Percentiles rank a stretch among this genome's conserved stretches.
These are phyloP conservation scores for Fagopyrum homotropicum DNA, from an alignment of 148 eudicot genomes.

Conservation along the genomic window DNA sequence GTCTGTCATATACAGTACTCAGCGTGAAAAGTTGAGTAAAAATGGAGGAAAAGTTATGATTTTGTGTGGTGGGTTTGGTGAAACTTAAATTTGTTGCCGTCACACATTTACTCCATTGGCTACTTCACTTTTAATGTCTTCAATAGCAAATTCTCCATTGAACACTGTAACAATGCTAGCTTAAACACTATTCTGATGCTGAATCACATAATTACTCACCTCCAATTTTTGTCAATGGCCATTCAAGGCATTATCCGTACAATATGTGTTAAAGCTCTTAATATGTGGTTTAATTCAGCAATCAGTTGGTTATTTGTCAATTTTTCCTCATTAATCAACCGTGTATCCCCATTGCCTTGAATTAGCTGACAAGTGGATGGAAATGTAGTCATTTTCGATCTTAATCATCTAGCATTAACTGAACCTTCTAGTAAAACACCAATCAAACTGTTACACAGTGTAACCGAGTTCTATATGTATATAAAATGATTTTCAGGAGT, in stretches of 20 bases:
- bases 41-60: neutral
- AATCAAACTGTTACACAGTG: neutral
- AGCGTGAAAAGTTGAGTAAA: neutral
- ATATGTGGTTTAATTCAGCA: neutral
- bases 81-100: neutral
- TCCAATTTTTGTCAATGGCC: neutral
- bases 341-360: neutral
- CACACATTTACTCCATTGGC: neutral
- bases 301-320: neutral
- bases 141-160: neutral
- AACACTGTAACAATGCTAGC: neutral
- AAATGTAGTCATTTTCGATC: neutral
- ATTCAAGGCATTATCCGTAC: no score
- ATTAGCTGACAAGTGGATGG: neutral
- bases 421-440: neutral
- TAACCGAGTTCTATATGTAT: neutral
- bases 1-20: neutral
- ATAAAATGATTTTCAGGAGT: slow-evolving; percentile 31
- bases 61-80: neutral
- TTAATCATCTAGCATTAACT: neutral
- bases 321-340: neutral
- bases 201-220: neutral
- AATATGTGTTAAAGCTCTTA: no score
- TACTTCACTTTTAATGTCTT: neutral
- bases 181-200: neutral